Percentiles rank a stretch among this genome's conserved stretches.
These are phyloP conservation scores for Cyberlindnera nakhonratchasimensis DNA, from an alignment of 805 yeast species.

Conservation along the genomic window DNA sequence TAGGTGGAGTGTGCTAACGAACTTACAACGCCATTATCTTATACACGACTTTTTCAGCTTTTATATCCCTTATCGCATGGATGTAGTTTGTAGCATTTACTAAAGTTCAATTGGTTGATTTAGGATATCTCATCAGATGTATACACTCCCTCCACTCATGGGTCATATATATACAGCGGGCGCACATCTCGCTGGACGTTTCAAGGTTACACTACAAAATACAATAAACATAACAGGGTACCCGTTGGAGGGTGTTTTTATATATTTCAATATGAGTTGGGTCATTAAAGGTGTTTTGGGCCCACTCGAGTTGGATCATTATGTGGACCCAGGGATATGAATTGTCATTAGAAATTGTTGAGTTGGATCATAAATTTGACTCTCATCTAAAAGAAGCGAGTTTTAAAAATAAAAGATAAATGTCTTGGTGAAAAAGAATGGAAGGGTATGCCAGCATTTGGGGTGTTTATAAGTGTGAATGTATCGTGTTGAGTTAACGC, in stretches of 20 bases:
- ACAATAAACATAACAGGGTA: not conserved
- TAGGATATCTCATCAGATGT: too few species aligned
- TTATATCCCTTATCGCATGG: too few species aligned
- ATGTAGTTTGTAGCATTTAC: not conserved
- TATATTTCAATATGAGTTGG: conserved; percentile 1
- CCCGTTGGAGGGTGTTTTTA: conserved; percentile 14
- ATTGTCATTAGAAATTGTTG: conserved; percentile 7
- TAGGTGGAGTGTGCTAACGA: conserved; percentile 2
- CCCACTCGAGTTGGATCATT: conserved; percentile 17
- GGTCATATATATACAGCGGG: too few species aligned
- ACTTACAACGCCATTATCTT: conserved; percentile 7
- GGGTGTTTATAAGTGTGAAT: too few species aligned
- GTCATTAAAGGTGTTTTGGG: conserved; percentile 6
- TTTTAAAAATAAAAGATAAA: not conserved
- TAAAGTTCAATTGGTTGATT: too few species aligned
- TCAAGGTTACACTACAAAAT: not conserved
- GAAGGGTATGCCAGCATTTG: conserved; percentile 13
- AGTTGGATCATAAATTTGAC: conserved; percentile 16
- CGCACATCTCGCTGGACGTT: too few species aligned
- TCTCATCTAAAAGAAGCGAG: not conserved
- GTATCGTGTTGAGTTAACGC: too few species aligned
- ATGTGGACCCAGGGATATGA: not conserved
- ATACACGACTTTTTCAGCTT: conserved; percentile 6
- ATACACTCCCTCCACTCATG: too few species aligned
- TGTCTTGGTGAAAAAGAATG: too few species aligned